Evolutionary conservation across 2,329 filamentous ascomycete genomes (phyloP).

Genomic region (Fusarium sp.): DNA sequence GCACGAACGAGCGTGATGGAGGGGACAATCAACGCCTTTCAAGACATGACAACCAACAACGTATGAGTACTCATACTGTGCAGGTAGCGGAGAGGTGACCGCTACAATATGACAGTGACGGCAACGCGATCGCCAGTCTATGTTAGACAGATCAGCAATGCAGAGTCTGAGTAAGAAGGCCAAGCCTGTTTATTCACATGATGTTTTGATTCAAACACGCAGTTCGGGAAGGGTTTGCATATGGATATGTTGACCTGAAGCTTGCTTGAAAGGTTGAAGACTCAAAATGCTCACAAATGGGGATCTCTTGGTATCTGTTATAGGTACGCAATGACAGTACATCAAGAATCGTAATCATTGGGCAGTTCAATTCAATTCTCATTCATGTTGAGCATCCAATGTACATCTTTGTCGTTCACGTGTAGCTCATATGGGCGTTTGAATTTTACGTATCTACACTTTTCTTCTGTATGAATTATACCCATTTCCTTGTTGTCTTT

Average conservation of each 20-base stretch:
- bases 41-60: slow-evolving; percentile 2
- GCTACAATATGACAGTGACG: neutral
- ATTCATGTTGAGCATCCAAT: neutral
- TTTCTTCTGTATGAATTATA: too few relatives aligned
- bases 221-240: neutral
- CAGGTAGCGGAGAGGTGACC: neutral
- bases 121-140: neutral
- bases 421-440: neutral
- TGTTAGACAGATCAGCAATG: neutral
- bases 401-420: neutral
- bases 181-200: neutral
- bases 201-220: neutral
- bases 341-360: neutral
- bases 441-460: too few relatives aligned
- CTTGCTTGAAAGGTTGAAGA: neutral
- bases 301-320: neutral
- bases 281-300: neutral
- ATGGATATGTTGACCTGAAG: neutral
- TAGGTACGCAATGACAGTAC: neutral
- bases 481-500: too few relatives aligned
- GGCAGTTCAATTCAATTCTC: too few relatives aligned
- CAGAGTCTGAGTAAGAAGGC: neutral
- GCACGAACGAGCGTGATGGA: neutral
- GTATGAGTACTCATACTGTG: neutral
- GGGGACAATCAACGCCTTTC: neutral